Conservation (phyloP, 106 monocot genomes). For the Acanthochlamys bracteata region DNA sequence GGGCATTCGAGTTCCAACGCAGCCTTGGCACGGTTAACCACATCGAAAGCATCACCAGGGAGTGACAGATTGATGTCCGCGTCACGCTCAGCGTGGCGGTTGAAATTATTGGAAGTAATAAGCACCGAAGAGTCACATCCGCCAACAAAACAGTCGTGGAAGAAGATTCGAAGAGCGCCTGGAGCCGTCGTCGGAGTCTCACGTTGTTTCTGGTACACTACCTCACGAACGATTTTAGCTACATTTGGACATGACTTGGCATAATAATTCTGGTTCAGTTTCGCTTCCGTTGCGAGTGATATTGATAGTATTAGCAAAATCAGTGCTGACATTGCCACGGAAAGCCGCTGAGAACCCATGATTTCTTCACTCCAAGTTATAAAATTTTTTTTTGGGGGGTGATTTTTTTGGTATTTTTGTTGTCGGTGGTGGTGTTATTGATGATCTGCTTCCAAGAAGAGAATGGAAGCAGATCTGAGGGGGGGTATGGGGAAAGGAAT, state of each 20-base stretch:
- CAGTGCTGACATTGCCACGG: neutral
- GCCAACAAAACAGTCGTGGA: constrained; percentile 73
- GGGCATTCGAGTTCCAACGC: constrained; percentile 58
- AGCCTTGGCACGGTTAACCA: constrained; percentile 52
- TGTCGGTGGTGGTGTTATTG: no score
- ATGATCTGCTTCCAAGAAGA: constrained; percentile 8
- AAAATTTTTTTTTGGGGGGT: neutral
- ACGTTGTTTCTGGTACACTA: constrained; percentile 31
- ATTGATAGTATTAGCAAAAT: neutral
- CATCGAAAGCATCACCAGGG: constrained; percentile 66
- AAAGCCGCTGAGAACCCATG: neutral
- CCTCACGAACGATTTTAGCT: constrained; percentile 23
- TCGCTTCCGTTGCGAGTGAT: neutral
- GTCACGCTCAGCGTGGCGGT: constrained; percentile 29
- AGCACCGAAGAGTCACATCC: constrained; percentile 71
- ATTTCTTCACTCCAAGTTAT: neutral
- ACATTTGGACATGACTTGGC: constrained; percentile 23
- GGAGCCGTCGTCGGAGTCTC: constrained; percentile 43
- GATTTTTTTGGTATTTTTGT: no score
- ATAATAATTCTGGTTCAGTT: constrained; percentile 28
- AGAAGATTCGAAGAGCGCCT: constrained; percentile 58
- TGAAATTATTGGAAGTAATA: constrained; percentile 34
- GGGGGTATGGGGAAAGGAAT: neutral
- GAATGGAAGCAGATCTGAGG: constrained; percentile 8
- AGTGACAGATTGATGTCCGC: constrained; percentile 59